Evolutionary conservation across 176 grass and related monocot genomes (phyloP).

Genomic region (Tillandsia fasciculata): DNA sequence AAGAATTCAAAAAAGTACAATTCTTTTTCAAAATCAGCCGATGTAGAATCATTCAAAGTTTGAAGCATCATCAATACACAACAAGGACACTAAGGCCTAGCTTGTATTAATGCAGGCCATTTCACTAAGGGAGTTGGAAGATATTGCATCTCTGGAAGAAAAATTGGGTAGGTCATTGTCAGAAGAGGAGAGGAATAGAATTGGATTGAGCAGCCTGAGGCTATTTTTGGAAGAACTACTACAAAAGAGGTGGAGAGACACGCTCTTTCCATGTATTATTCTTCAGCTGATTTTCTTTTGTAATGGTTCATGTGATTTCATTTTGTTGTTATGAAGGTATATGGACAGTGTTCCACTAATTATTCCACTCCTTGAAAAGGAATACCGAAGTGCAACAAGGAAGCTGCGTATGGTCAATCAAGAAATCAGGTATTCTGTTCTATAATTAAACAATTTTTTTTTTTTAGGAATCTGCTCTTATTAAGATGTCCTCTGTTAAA

Average conservation of each 20-base stretch:
- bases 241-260: conserved; percentile 49
- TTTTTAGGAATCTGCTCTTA: too few species aligned
- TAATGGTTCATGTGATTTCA: conserved; percentile 16
- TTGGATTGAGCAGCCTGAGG: conserved; percentile 68
- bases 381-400: conserved; percentile 44
- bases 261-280: conserved; percentile 7
- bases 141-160: conserved; percentile 63
- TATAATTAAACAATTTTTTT: not conserved
- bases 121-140: conserved; percentile 65
- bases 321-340: conserved; percentile 44
- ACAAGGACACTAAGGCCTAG: too few species aligned
- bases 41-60: not conserved
- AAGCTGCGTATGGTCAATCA: conserved; percentile 57
- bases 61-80: not conserved
- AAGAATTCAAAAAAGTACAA: conserved; percentile 84
- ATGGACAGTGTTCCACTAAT: conserved; percentile 73
- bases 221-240: conserved; percentile 85
- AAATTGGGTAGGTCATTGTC: conserved; percentile 77
- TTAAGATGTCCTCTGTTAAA: not conserved
- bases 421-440: conserved; percentile 54
- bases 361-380: conserved; percentile 85
- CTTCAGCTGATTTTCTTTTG: not conserved
- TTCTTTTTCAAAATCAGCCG: not conserved
- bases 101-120: conserved; percentile 41
- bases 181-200: conserved; percentile 61